Conservation (phyloP, 2,329 filamentous ascomycete genomes). For the Aspergillus novofumigatus region DNA sequence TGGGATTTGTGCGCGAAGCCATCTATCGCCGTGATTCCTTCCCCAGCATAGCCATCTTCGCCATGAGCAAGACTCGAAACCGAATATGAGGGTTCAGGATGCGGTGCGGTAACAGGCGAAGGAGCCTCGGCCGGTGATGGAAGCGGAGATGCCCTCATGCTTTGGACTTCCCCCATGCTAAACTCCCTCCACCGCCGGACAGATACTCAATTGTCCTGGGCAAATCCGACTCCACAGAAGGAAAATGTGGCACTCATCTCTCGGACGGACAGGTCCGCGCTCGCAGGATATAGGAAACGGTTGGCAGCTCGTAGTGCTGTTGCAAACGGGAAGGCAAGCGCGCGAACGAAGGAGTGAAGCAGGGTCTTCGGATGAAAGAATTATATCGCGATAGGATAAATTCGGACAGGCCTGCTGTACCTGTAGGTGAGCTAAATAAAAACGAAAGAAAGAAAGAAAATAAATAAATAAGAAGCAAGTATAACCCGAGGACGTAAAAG, state of each 20-base stretch:
- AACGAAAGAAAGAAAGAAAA: slow-evolving; percentile 1
- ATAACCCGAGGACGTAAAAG: not conserved
- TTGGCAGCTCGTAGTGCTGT: not conserved
- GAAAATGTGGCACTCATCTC: slow-evolving; percentile 31
- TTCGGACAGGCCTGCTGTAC: not conserved
- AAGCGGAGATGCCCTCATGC: slow-evolving; percentile 38
- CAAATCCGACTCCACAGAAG: slow-evolving; percentile 28
- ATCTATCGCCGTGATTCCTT: slow-evolving; percentile 10
- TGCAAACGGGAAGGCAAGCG: not conserved
- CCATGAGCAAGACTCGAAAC: slow-evolving; percentile 16
- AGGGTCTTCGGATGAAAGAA: not conserved
- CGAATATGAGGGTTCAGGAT: slow-evolving; percentile 23
- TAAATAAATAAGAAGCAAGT: not conserved
- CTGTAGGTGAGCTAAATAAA: not conserved
- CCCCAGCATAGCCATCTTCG: slow-evolving; percentile 14
- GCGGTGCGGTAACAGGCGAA: slow-evolving; percentile 26
- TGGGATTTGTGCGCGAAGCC: slow-evolving; percentile 17
- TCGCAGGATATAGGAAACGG: slow-evolving; percentile 3
- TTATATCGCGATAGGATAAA: not conserved
- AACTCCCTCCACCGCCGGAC: slow-evolving; percentile 29
- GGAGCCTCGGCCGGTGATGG: slow-evolving; percentile 37
- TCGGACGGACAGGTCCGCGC: slow-evolving; percentile 27
- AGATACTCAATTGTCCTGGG: slow-evolving; percentile 31
- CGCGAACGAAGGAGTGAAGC: not conserved
- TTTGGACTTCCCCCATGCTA: slow-evolving; percentile 35